Percentiles rank a stretch among this genome's conserved stretches.
Evolutionary conservation across 2,329 filamentous ascomycete genomes (phyloP).

Genomic region (Parastagonospora nodorum): DNA sequence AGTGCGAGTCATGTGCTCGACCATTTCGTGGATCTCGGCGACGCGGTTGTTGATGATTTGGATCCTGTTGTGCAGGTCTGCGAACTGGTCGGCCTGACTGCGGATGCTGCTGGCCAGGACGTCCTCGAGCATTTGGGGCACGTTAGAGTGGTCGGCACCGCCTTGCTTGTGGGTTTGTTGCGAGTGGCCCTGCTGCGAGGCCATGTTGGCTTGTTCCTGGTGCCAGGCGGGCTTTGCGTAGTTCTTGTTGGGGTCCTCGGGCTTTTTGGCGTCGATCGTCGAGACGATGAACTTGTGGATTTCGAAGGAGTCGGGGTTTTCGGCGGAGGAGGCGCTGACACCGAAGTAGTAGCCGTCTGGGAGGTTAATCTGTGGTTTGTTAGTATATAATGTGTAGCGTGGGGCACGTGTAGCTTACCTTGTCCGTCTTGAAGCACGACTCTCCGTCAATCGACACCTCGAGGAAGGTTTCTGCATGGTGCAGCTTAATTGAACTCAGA

Average conservation of each 20-base stretch:
- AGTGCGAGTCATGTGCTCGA: slow-evolving; percentile 57
- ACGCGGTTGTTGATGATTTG: slow-evolving; percentile 74
- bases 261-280: slow-evolving; percentile 49
- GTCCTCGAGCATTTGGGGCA: slow-evolving; percentile 49
- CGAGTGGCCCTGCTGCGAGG: slow-evolving; percentile 36
- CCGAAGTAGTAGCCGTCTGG: slow-evolving; percentile 85
- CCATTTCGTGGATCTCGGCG: slow-evolving; percentile 63
- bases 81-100: slow-evolving; percentile 67
- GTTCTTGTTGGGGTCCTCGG: slow-evolving; percentile 39
- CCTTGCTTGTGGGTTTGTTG: slow-evolving; percentile 24
- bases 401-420: slow-evolving; percentile 43
- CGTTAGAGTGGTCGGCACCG: slow-evolving; percentile 28
- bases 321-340: slow-evolving; percentile 83
- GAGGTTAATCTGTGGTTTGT: slow-evolving; percentile 64
- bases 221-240: slow-evolving; percentile 40
- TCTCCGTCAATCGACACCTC: slow-evolving; percentile 80
- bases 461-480: slow-evolving; percentile 67
- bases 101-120: slow-evolving; percentile 52
- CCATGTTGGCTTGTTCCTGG: slow-evolving; percentile 24
- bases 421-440: slow-evolving; percentile 81
- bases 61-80: slow-evolving; percentile 82
- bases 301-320: slow-evolving; percentile 94
- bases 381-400: neutral
- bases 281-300: slow-evolving; percentile 83
- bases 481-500: slow-evolving; percentile 79